These are phyloP conservation scores for Acanthochlamys bracteata DNA, from an alignment of 106 monocot genomes.

Conservation along the genomic window DNA sequence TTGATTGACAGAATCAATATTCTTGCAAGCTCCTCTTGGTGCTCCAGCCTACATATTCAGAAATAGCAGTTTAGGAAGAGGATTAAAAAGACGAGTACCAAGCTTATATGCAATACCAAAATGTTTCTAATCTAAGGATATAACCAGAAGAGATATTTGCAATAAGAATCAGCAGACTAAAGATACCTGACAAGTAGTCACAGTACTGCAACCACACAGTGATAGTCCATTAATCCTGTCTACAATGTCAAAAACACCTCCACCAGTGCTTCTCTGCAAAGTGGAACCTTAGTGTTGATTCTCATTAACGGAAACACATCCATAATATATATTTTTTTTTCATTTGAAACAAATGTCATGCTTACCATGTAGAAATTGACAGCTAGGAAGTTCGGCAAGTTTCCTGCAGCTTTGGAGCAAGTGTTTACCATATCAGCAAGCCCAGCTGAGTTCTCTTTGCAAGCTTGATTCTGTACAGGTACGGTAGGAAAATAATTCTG, in stretches of 20 bases:
- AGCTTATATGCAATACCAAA: no score
- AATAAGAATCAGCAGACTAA: background rate
- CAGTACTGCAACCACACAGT: conserved; percentile 65
- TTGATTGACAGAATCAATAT: conserved; percentile 18
- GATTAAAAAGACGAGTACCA: background rate
- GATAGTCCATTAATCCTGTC: conserved; percentile 80
- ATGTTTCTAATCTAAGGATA: no score
- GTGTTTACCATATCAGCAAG: conserved; percentile 68
- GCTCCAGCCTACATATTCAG: conserved; percentile 31
- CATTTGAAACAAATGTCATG: background rate
- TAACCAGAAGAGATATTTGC: no score
- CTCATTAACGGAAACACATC: background rate
- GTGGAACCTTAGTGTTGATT: background rate
- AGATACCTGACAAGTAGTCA: conserved; percentile 71
- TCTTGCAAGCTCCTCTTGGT: conserved; percentile 55
- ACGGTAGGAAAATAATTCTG: conserved; percentile 88
- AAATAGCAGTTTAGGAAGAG: background rate
- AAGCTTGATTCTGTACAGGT: conserved; percentile 76
- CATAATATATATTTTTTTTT: background rate
- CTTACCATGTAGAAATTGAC: conserved; percentile 95
- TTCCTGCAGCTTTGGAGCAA: conserved; percentile 83
- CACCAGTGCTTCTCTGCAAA: conserved; percentile 87
- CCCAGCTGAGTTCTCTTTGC: conserved; percentile 73
- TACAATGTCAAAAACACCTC: conserved; percentile 75
- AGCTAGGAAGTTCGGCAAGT: conserved; percentile 72